Conservation (phyloP, 768 basidiomycete species). For the Hortiboletus campestris region DNA sequence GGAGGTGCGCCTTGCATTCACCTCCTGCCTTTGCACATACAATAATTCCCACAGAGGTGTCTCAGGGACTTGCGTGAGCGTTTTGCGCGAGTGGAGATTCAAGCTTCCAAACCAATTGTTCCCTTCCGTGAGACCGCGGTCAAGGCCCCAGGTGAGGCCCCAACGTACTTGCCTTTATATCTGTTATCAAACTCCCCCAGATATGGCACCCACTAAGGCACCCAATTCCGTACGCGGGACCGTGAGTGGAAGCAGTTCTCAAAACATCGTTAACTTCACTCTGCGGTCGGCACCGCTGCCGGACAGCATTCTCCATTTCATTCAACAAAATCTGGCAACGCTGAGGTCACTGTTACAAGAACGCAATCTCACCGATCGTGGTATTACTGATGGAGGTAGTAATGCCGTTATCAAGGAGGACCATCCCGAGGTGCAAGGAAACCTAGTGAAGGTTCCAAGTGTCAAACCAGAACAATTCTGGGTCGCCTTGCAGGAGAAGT, state of each 20-base stretch:
- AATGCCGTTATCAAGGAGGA: conserved; percentile 34
- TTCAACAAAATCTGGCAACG: conserved; percentile 66
- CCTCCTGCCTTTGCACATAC: neutral
- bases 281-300: conserved; percentile 85
- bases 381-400: conserved; percentile 10
- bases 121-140: conserved; percentile 96
- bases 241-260: conserved; percentile 63
- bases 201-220: conserved; percentile 85
- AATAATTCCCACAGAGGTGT: conserved; percentile 63
- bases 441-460: conserved; percentile 58
- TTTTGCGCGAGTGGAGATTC: conserved; percentile 91
- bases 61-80: conserved; percentile 94
- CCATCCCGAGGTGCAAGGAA: conserved; percentile 49
- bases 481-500: conserved; percentile 61
- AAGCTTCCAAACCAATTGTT: conserved; percentile 92
- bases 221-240: conserved; percentile 73
- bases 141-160: conserved; percentile 59
- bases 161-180: neutral
- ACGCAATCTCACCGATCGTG: conserved; percentile 40
- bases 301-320: conserved; percentile 64
- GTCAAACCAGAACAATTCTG: conserved; percentile 81
- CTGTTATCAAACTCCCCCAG: conserved; percentile 38
- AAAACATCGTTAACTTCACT: conserved; percentile 74
- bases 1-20: conserved; percentile 55
- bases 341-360: conserved; percentile 60